Evolutionary conservation across 106 monocot genomes (phyloP), one percentile per base, ranked within the genome.

Genomic region (Dioscorea alata): DNA sequence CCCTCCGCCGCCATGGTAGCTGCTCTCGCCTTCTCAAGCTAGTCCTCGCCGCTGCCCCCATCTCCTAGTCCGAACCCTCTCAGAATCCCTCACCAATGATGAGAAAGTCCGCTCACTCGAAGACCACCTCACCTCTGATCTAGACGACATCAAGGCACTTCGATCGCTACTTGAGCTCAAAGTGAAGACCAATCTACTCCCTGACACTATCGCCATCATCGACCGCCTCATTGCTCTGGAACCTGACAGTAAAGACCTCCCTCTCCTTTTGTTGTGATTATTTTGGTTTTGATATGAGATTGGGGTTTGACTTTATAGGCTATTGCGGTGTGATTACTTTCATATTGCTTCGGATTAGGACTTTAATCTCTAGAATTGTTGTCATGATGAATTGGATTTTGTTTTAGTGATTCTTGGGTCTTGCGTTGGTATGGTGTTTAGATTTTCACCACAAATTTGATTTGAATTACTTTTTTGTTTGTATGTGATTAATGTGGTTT

Each of bases 141-240:
- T 79, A 6, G 65, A 75, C 12, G 84, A 91, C 35, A 25, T 61
- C 22, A 32, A 48, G 35, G 60, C 87, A 10, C 89, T 94, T 64
- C 82, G 87, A n/a, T 56, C 80, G 8, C 74, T 82, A 1, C 81
- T 87, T 68, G 87, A 87, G 71, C 58, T 71, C 59, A 83, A 81
- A 71, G 73, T 94, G 35, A 82, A 79, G 72, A 16, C 69, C 22
- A 64, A 73, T 7, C 78, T 75, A 35, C 62, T 90, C 74, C 64
- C 74, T 15, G 90, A 80, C 4, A 82, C 87, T 8, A 76, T 87
- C 14, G 72, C 33, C 7, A 71, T 81, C 59, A 70, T 81, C 24
- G 90, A 94, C 56, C 80, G 75, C 4, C 77, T 94, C 24, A 77
- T 90, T 32, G 19, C 4, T 22, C 75, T 88, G 31, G 75, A 90